These are phyloP conservation scores for Malus orientalis DNA, from an alignment of 306 rosid species.

Conservation along the genomic window DNA sequence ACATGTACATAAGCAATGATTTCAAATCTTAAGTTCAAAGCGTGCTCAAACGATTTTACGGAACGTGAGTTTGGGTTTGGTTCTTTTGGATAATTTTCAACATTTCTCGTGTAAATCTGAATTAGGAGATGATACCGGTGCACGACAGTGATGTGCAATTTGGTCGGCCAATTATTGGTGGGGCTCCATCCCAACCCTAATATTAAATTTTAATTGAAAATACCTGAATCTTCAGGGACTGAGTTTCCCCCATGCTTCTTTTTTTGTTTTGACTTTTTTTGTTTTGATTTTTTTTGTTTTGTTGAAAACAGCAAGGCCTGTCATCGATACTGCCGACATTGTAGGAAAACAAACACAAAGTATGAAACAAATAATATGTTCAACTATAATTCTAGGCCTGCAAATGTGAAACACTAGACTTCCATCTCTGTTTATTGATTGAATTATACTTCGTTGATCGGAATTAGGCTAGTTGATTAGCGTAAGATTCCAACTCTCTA, in stretches of 20 bases:
- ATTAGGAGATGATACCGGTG: neutral
- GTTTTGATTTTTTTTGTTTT: neutral
- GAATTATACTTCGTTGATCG: too few species aligned
- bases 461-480: too few species aligned
- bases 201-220: neutral
- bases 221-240: neutral
- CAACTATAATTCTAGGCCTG: neutral
- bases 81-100: neutral
- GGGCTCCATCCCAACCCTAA: neutral
- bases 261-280: neutral
- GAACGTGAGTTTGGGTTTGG: too few species aligned
- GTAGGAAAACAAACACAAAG: neutral
- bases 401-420: neutral
- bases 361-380: neutral
- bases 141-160: neutral
- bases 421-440: neutral
- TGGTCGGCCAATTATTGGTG: constrained; percentile 11
- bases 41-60: too few species aligned
- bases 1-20: too few species aligned
- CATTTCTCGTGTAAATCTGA: neutral
- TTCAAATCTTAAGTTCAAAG: too few species aligned
- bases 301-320: neutral
- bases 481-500: too few species aligned
- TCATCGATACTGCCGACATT: constrained; percentile 1
- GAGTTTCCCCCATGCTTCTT: neutral